Conservation (phyloP, 805 yeast genomes). For the Trichomonascus vanleenenianus region DNA sequence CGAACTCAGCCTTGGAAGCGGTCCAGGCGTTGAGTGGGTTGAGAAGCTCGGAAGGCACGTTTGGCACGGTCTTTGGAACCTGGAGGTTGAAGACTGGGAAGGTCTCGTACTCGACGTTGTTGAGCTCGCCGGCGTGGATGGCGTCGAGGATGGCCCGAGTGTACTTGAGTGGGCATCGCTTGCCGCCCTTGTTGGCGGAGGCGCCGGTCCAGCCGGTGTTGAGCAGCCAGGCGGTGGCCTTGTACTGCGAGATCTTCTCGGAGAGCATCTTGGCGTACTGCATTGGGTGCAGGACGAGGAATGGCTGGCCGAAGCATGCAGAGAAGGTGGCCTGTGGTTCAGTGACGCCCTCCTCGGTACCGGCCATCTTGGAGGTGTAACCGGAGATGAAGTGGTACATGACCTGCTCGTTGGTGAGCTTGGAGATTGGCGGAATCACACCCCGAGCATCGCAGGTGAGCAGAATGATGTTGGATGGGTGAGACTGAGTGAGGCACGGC, state of each 20-base stretch:
- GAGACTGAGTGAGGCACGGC: constrained; percentile 84
- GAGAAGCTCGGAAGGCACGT: constrained; percentile 76
- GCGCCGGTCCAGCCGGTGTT: constrained; percentile 99
- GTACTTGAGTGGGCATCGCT: constrained; percentile 95
- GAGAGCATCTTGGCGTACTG: constrained; percentile 93
- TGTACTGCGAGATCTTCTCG: constrained; percentile 82
- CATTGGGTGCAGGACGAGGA: constrained; percentile 97
- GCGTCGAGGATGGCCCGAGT: constrained; percentile 95
- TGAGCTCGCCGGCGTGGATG: constrained; percentile 84
- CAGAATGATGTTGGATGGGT: constrained; percentile 86
- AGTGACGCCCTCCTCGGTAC: constrained; percentile 97
- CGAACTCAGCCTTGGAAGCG: constrained; percentile 46
- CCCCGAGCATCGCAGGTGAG: constrained; percentile 98
- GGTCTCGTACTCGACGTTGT: constrained; percentile 70
- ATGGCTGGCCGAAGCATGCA: constrained; percentile 98
- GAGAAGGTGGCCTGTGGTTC: constrained; percentile 98
- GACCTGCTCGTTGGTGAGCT: constrained; percentile 87
- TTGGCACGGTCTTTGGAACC: constrained; percentile 73
- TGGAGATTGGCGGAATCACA: constrained; percentile 94
- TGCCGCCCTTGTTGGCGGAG: constrained; percentile 86
- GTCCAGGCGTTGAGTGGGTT: constrained; percentile 84
- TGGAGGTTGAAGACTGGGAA: constrained; percentile 82
- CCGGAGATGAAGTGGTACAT: constrained; percentile 99
- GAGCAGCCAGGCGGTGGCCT: constrained; percentile 90
- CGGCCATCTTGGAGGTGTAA: constrained; percentile 98